A percentile compares a stretch with the other conserved stretches of the same genome.
Conservation (phyloP, 2,329 filamentous ascomycete species). For the Pseudocercospora pini-densiflorae region DNA sequence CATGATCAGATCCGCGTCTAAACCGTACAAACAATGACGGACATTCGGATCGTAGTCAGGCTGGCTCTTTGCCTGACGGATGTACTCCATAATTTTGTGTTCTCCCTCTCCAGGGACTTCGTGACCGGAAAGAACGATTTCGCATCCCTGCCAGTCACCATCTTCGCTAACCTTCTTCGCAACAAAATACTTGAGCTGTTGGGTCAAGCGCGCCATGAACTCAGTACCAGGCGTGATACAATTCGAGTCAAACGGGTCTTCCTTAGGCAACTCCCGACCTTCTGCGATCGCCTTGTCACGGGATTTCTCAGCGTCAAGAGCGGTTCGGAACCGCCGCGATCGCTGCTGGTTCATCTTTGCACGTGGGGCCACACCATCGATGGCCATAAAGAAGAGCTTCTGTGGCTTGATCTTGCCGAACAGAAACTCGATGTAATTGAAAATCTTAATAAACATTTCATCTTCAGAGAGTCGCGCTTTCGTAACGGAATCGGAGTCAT, state of each 20-base stretch:
- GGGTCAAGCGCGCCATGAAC: slow-evolving; percentile 96
- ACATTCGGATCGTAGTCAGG: slow-evolving; percentile 90
- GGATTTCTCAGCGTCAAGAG: slow-evolving; percentile 84
- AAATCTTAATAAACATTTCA: slow-evolving; percentile 99
- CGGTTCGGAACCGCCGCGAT: slow-evolving; percentile 90
- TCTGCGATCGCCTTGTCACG: slow-evolving; percentile 90
- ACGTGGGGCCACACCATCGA: slow-evolving; percentile 94
- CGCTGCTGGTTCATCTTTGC: slow-evolving; percentile 99
- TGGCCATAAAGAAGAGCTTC: slow-evolving; percentile 99
- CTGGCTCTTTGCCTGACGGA: slow-evolving; percentile 95
- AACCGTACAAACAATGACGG: slow-evolving; percentile 93
- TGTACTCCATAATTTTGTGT: slow-evolving; percentile 99
- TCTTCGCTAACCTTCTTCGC: slow-evolving; percentile 99
- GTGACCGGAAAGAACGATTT: slow-evolving; percentile 94
- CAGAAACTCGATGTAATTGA: slow-evolving; percentile 99
- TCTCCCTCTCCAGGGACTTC: slow-evolving; percentile 98
- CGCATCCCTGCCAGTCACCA: slow-evolving; percentile 94
- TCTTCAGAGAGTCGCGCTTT: slow-evolving; percentile 94
- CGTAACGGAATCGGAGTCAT: slow-evolving; percentile 88
- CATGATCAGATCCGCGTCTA: slow-evolving; percentile 99
- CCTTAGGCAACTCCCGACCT: slow-evolving; percentile 90
- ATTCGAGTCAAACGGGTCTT: slow-evolving; percentile 97
- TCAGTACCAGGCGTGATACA: slow-evolving; percentile 97
- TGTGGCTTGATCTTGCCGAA: slow-evolving; percentile 99
- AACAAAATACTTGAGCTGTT: slow-evolving; percentile 96